phyloP scores from a whole-genome alignment of 257 asterid genomes.

The Osmanthus fragrans region DNA sequence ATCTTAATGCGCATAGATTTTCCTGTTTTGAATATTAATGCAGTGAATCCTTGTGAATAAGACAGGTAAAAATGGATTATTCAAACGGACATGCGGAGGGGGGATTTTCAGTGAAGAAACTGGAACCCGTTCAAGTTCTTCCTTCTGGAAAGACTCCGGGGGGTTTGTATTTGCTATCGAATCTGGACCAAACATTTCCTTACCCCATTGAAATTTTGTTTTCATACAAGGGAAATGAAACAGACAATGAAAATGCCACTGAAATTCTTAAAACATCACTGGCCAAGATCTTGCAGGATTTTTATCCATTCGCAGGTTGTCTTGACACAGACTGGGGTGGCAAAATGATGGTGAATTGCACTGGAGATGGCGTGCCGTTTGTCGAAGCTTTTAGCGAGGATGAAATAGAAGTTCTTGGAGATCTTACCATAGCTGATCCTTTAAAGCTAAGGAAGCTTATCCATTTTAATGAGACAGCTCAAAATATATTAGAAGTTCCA shows the following conservation, averaged over 20 bases:
- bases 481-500: conserved; percentile 1
- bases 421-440: conserved; percentile 1
- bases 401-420: conserved; percentile 6
- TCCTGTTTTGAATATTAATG: background rate
- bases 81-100: background rate
- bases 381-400: conserved; percentile 15
- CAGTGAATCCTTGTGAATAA: background rate
- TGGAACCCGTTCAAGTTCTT: background rate
- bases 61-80: background rate
- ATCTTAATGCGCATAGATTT: background rate
- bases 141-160: conserved; percentile 1
- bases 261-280: conserved; percentile 3
- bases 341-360: conserved; percentile 20
- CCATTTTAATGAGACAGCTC: background rate
- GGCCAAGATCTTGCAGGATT: conserved; percentile 15
- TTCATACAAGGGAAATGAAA: background rate
- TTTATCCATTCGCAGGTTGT: conserved; percentile 16
- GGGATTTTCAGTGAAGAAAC: background rate
- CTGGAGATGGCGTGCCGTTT: conserved; percentile 12
- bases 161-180: conserved; percentile 16
- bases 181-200: conserved; percentile 21
- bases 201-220: conserved; percentile 13
- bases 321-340: conserved; percentile 18
- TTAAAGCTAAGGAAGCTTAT: background rate
- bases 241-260: background rate